Conservation (phyloP, 345 rosid genomes). For the Syzygium aromaticum region DNA sequence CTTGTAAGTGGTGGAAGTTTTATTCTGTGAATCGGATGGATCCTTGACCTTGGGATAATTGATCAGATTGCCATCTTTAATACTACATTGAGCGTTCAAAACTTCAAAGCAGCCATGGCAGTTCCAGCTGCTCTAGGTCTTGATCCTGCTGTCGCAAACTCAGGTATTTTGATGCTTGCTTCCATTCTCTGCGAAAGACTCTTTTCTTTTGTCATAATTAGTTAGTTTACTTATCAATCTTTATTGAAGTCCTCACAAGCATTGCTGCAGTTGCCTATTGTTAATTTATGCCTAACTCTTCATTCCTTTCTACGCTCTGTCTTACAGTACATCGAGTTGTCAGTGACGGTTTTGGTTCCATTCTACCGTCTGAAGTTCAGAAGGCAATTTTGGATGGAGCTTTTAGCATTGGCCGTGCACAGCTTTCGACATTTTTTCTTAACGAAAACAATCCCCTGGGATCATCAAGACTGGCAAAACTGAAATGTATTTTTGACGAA, state of each 20-base stretch:
- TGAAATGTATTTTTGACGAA: conserved; percentile 64
- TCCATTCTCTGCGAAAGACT: neutral
- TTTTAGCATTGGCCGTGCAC: conserved; percentile 80
- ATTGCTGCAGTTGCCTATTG: neutral
- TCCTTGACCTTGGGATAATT: conserved; percentile 1
- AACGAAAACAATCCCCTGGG: conserved; percentile 79
- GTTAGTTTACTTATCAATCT: neutral
- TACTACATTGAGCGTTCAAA: conserved; percentile 77
- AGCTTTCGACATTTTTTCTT: conserved; percentile 64
- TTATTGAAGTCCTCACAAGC: neutral
- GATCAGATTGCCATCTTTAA: conserved; percentile 70
- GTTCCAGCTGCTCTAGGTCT: conserved; percentile 90
- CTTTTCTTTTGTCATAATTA: neutral
- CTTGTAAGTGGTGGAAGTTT: neutral
- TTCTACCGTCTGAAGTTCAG: conserved; percentile 72
- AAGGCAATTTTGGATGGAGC: conserved; percentile 63
- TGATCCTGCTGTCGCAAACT: conserved; percentile 68
- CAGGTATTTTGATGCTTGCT: conserved; percentile 30
- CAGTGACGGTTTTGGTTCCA: conserved; percentile 39
- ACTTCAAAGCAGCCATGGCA: conserved; percentile 85
- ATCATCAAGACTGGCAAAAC: conserved; percentile 57
- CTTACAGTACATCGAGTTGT: conserved; percentile 56
- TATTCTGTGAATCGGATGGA: neutral
- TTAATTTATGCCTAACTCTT: neutral
- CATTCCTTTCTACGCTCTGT: neutral